Conservation (phyloP, 2,329 filamentous ascomycete genomes). For the Colletotrichum scovillei region DNA sequence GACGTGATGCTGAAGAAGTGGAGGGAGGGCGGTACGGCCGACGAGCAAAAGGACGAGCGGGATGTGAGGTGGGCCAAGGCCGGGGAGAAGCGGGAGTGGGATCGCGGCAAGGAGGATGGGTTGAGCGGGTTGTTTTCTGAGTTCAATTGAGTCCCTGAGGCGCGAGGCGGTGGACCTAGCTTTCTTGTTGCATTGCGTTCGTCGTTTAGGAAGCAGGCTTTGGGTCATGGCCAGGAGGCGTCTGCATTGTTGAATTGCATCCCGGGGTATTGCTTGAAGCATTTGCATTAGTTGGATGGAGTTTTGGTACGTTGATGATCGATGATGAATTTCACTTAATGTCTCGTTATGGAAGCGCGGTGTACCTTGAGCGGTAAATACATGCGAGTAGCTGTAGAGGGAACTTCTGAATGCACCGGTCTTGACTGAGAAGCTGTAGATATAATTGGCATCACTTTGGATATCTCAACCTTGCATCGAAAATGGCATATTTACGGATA, state of each 20-base stretch:
- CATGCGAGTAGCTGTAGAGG: background rate
- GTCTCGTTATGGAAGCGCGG: background rate
- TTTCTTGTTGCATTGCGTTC: background rate
- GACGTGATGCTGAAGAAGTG: conserved; percentile 80
- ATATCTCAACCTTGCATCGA: background rate
- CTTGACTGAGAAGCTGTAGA: background rate
- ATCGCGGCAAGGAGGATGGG: conserved; percentile 60
- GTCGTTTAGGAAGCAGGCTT: background rate
- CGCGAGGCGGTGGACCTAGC: too few species aligned
- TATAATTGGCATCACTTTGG: background rate
- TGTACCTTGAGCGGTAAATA: background rate
- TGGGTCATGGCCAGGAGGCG: background rate
- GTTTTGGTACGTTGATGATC: background rate
- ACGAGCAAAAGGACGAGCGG: conserved; percentile 65
- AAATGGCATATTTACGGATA: background rate
- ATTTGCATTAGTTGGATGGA: background rate
- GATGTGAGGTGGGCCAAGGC: conserved; percentile 78
- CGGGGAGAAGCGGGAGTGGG: conserved; percentile 74
- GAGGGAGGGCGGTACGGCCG: conserved; percentile 65
- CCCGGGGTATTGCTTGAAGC: background rate
- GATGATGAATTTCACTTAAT: background rate
- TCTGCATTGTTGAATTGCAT: background rate
- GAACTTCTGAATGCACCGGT: too few species aligned
- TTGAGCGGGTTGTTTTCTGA: conserved; percentile 34
- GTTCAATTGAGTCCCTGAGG: conserved; percentile 10